Evolutionary conservation across 345 rosid species (phyloP).

Genomic region (Pistacia atlantica): DNA sequence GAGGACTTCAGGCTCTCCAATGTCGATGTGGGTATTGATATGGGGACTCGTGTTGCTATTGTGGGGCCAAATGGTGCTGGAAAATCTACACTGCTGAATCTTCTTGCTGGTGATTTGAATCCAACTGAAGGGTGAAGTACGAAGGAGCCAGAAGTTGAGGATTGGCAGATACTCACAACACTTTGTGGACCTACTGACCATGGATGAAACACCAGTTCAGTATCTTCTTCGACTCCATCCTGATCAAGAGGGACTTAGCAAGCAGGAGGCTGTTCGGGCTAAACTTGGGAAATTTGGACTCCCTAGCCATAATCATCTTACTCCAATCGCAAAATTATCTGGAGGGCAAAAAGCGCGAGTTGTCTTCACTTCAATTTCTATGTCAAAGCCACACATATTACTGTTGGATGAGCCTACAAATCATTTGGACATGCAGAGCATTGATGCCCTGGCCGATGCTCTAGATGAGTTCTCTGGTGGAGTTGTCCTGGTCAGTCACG

Average conservation of each 20-base stretch:
- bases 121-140: constrained; percentile 82
- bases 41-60: constrained; percentile 95
- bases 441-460: constrained; percentile 91
- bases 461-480: constrained; percentile 92
- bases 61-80: constrained; percentile 99
- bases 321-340: constrained; percentile 84
- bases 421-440: constrained; percentile 97
- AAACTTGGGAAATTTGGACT: constrained; percentile 96
- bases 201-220: constrained; percentile 93
- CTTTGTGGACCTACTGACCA: constrained; percentile 84
- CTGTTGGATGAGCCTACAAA: constrained; percentile 94
- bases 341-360: constrained; percentile 96
- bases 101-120: constrained; percentile 87
- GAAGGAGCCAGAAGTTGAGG: constrained; percentile 88
- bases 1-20: constrained; percentile 75
- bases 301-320: constrained; percentile 84
- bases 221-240: constrained; percentile 97
- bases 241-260: constrained; percentile 92
- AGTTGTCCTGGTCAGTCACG: constrained; percentile 91
- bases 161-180: constrained; percentile 97
- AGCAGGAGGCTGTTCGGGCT: constrained; percentile 95
- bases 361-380: constrained; percentile 89
- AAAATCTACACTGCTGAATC: constrained; percentile 86
- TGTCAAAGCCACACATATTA: constrained; percentile 90
- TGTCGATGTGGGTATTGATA: constrained; percentile 96